Percentiles rank a stretch among this genome's conserved stretches.
Conservation (phyloP, 225 moss, liverwort and hornwort genomes). For the Physcomitrium patens region DNA sequence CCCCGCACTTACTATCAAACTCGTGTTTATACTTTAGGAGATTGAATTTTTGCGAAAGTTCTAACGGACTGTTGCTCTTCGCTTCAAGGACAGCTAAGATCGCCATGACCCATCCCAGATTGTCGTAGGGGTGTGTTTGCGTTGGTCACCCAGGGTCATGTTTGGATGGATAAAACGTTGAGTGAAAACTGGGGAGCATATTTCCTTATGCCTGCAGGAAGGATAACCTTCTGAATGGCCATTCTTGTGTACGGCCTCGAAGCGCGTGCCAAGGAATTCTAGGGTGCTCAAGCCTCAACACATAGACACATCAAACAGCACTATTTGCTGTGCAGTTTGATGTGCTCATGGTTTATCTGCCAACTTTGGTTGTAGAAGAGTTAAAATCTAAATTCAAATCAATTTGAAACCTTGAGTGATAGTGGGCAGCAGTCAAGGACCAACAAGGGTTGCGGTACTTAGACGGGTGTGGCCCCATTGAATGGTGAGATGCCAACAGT, state of each 20-base stretch:
- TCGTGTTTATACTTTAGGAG: slow-evolving; percentile 34
- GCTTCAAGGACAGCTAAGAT: background rate
- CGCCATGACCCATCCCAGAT: background rate
- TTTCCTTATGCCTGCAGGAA: slow-evolving; percentile 26
- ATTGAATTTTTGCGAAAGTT: slow-evolving; percentile 15
- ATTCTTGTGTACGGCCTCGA: slow-evolving; percentile 23
- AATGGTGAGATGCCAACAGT: too few relatives aligned
- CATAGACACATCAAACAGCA: slow-evolving; percentile 6
- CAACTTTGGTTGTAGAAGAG: slow-evolving; percentile 17
- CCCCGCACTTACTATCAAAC: slow-evolving; percentile 9
- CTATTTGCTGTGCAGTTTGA: background rate
- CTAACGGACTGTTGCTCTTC: background rate
- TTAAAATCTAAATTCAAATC: too few relatives aligned
- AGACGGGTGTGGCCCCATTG: background rate
- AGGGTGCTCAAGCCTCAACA: slow-evolving; percentile 16
- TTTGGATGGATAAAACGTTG: slow-evolving; percentile 16
- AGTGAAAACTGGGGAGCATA: slow-evolving; percentile 20
- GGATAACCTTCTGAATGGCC: slow-evolving; percentile 33
- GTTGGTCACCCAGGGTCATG: slow-evolving; percentile 32
- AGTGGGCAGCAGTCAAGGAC: too few relatives aligned
- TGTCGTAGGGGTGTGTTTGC: slow-evolving; percentile 21
- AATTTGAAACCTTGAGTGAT: too few relatives aligned
- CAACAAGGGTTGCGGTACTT: too few relatives aligned
- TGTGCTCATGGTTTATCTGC: slow-evolving; percentile 13
- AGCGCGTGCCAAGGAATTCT: background rate